phyloP scores from a whole-genome alignment of 2,329 filamentous ascomycete species.

The Diplodia mutila region DNA sequence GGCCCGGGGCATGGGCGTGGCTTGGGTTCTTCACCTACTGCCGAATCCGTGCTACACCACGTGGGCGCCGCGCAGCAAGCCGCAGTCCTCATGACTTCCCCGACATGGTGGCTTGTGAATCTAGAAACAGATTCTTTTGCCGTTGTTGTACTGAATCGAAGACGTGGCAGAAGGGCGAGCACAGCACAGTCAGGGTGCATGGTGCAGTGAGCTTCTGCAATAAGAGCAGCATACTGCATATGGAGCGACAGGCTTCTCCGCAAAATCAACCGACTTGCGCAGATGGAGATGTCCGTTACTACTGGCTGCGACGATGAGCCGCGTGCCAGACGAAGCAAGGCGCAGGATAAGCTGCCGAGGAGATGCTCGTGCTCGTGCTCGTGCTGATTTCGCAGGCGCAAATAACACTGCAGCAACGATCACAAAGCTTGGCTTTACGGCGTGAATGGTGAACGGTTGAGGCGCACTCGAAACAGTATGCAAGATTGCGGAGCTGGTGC shows the following conservation, averaged over 20 bases:
- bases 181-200: slow-evolving; percentile 16
- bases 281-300: background rate
- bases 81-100: background rate
- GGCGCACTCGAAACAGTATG: background rate
- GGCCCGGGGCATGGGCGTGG: background rate
- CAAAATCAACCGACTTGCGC: background rate
- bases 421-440: background rate
- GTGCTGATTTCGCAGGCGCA: slow-evolving; percentile 5
- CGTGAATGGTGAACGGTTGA: background rate
- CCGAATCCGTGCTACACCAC: slow-evolving; percentile 1
- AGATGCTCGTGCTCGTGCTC: slow-evolving; percentile 11
- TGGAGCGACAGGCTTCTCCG: slow-evolving; percentile 8
- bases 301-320: background rate
- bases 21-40: slow-evolving; percentile 3
- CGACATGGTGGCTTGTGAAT: background rate
- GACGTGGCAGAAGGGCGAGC: background rate
- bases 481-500: background rate
- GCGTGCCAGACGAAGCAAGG: background rate
- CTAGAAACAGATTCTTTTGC: background rate
- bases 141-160: background rate
- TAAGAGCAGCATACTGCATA: background rate
- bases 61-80: slow-evolving; percentile 9
- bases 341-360: slow-evolving; percentile 16
- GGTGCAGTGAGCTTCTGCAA: slow-evolving; percentile 10
- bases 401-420: background rate